Percentiles rank a stretch among this genome's conserved stretches.
Evolutionary conservation across 306 rosid genomes (phyloP).

Genomic region (Urtica urens): DNA sequence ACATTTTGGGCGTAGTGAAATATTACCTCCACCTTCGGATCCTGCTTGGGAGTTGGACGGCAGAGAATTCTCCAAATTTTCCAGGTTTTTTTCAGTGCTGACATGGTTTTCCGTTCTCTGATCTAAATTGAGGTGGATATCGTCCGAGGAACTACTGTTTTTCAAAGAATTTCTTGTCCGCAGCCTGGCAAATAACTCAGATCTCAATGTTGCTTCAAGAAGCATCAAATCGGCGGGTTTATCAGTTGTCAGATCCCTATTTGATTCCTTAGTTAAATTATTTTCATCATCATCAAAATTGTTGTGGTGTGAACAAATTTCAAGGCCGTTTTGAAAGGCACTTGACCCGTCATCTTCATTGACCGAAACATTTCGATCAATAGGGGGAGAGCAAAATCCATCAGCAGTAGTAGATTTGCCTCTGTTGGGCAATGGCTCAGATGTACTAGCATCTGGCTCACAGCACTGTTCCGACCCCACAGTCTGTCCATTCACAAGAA

Average conservation of each 20-base stretch:
- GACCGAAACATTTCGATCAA: conserved; percentile 44
- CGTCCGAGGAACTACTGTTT: conserved; percentile 23
- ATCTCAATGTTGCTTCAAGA: conserved; percentile 79
- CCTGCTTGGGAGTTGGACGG: conserved; percentile 16
- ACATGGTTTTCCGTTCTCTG: conserved; percentile 42
- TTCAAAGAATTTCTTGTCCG: conserved; percentile 35
- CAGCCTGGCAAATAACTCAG: conserved; percentile 61
- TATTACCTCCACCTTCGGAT: conserved; percentile 35
- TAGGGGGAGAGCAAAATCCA: conserved; percentile 52
- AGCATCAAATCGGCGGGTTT: conserved; percentile 51
- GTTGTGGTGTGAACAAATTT: conserved; percentile 20
- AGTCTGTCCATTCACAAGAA: conserved; percentile 34
- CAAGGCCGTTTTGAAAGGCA: conserved; percentile 30
- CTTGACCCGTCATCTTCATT: conserved; percentile 64
- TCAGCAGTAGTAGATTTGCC: conserved; percentile 37
- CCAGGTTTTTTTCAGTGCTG: conserved; percentile 29
- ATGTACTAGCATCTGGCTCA: conserved; percentile 73
- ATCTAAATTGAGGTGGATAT: conserved; percentile 31
- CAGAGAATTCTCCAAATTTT: conserved; percentile 15
- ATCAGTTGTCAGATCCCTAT: conserved; percentile 22
- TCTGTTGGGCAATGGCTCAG: conserved; percentile 51
- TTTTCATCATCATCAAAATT: conserved; percentile 21
- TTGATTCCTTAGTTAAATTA: conserved; percentile 25
- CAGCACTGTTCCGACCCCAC: conserved; percentile 51
- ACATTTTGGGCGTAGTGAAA: neutral